phyloP scores from a whole-genome alignment of 116 monocot genomes.

The Cymodocea nodosa region DNA sequence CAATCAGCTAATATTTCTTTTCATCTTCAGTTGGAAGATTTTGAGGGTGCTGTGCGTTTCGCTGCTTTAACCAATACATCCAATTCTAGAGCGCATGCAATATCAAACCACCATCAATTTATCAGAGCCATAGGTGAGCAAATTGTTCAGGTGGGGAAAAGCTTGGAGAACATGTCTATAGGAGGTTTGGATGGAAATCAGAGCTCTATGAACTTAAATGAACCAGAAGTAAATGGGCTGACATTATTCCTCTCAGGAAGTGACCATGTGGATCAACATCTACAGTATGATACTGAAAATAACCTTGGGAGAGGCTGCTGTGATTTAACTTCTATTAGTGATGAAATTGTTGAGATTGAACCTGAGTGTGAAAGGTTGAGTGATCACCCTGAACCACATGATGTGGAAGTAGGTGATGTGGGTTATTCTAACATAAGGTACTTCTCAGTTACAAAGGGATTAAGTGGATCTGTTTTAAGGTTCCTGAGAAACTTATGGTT shows the following conservation, averaged over 20 bases:
- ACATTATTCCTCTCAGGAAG: slow-evolving; percentile 54
- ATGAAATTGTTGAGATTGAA: slow-evolving; percentile 50
- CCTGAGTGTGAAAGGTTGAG: slow-evolving; percentile 10
- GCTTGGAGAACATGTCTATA: slow-evolving; percentile 20
- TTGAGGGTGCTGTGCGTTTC: slow-evolving; percentile 53
- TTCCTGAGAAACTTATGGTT: slow-evolving; percentile 32
- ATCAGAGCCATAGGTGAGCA: slow-evolving; percentile 53
- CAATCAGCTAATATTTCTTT: not conserved
- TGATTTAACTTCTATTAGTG: slow-evolving; percentile 17
- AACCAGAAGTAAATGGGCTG: slow-evolving; percentile 38
- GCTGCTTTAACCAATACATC: slow-evolving; percentile 39
- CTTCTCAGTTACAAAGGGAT: slow-evolving; percentile 16
- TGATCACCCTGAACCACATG: not conserved
- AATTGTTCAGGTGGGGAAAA: slow-evolving; percentile 30
- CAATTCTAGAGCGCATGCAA: slow-evolving; percentile 39
- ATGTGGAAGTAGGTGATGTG: slow-evolving; percentile 29
- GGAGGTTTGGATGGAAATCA: slow-evolving; percentile 13
- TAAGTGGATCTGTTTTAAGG: slow-evolving; percentile 18
- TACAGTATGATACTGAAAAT: slow-evolving; percentile 18
- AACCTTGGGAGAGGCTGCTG: slow-evolving; percentile 24
- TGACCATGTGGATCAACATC: slow-evolving; percentile 10
- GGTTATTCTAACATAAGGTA: slow-evolving; percentile 16
- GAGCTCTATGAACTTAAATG: slow-evolving; percentile 19
- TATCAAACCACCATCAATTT: slow-evolving; percentile 43
- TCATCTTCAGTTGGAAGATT: slow-evolving; percentile 51